phyloP scores from a whole-genome alignment of 1,284 basidiomycete species.

The Ceratobasidium sp. region DNA sequence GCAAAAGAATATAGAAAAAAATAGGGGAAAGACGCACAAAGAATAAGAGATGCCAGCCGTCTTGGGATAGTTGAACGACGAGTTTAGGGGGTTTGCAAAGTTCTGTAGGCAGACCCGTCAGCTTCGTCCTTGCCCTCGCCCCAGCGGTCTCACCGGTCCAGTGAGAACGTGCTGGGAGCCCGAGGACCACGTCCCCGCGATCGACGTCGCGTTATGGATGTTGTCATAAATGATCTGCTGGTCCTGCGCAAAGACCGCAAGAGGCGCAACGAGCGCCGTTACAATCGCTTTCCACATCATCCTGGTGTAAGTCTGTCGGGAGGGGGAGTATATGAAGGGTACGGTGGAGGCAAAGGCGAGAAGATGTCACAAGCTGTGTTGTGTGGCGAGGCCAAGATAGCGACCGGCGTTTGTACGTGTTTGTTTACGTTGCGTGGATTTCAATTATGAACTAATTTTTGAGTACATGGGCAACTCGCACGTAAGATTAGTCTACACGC shows the following conservation, averaged over 20 bases:
- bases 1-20: not conserved
- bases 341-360: conserved; percentile 38
- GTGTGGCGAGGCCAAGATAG: conserved; percentile 22
- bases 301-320: conserved; percentile 34
- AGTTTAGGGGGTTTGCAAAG: conserved; percentile 84
- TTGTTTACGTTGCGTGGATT: conserved; percentile 16
- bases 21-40: conserved; percentile 70
- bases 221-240: conserved; percentile 49
- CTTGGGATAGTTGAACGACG: conserved; percentile 80
- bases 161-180: conserved; percentile 80
- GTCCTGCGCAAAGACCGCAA: conserved; percentile 44
- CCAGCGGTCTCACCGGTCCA: conserved; percentile 71
- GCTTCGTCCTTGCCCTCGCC: conserved; percentile 4
- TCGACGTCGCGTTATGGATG: conserved; percentile 69
- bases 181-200: conserved; percentile 87
- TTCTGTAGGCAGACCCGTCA: conserved; percentile 60
- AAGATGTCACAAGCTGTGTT: conserved; percentile 16
- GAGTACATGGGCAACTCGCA: not conserved
- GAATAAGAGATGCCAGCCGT: conserved; percentile 88
- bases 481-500: conserved; percentile 67
- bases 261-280: conserved; percentile 22
- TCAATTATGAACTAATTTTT: not conserved
- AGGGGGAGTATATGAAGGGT: conserved; percentile 38
- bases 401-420: conserved; percentile 18
- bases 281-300: conserved; percentile 44